Percentiles rank a stretch among this genome's conserved stretches.
Evolutionary conservation across 805 yeast genomes (phyloP).

Genomic region (Brettanomyces custersianus): DNA sequence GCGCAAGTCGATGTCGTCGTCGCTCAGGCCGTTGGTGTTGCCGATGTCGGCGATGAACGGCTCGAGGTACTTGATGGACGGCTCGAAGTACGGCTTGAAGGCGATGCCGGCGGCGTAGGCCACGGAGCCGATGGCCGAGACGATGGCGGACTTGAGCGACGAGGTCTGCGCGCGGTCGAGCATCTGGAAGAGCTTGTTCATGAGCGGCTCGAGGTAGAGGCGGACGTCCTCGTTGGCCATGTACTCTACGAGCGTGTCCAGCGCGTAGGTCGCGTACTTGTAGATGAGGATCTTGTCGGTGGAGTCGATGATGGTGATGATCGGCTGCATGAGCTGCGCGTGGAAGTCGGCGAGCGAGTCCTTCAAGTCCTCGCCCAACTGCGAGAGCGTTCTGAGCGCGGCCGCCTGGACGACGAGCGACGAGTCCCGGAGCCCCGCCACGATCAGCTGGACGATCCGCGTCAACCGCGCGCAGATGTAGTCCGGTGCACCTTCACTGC

Average conservation of each 20-base stretch:
- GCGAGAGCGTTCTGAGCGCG: slow-evolving; percentile 73
- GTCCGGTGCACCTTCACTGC: slow-evolving; percentile 93
- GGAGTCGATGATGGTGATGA: slow-evolving; percentile 78
- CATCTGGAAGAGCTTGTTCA: slow-evolving; percentile 82
- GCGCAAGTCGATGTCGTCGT: slow-evolving; percentile 84
- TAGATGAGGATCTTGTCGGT: slow-evolving; percentile 78
- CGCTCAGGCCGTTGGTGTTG: slow-evolving; percentile 67
- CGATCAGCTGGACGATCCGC: slow-evolving; percentile 62
- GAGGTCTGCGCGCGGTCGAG: slow-evolving; percentile 67
- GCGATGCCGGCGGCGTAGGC: slow-evolving; percentile 91
- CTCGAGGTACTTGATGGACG: slow-evolving; percentile 72
- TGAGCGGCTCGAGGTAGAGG: slow-evolving; percentile 76
- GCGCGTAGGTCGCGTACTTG: slow-evolving; percentile 82
- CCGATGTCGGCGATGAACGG: slow-evolving; percentile 66
- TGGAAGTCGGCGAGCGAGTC: slow-evolving; percentile 80
- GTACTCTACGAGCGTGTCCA: slow-evolving; percentile 87
- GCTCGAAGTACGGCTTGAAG: slow-evolving; percentile 77
- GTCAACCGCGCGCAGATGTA: slow-evolving; percentile 68
- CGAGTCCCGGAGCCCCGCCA: slow-evolving; percentile 68
- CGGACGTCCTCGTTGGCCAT: slow-evolving; percentile 80
- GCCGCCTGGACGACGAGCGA: slow-evolving; percentile 74
- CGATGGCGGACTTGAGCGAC: slow-evolving; percentile 70
- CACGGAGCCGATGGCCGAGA: slow-evolving; percentile 93
- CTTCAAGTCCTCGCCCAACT: slow-evolving; percentile 75
- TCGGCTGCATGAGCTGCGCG: slow-evolving; percentile 72